Evolutionary conservation across 2,329 filamentous ascomycete genomes (phyloP), one percentile per base, ranked within the genome.

Genomic region (Alternaria burnsii): DNA sequence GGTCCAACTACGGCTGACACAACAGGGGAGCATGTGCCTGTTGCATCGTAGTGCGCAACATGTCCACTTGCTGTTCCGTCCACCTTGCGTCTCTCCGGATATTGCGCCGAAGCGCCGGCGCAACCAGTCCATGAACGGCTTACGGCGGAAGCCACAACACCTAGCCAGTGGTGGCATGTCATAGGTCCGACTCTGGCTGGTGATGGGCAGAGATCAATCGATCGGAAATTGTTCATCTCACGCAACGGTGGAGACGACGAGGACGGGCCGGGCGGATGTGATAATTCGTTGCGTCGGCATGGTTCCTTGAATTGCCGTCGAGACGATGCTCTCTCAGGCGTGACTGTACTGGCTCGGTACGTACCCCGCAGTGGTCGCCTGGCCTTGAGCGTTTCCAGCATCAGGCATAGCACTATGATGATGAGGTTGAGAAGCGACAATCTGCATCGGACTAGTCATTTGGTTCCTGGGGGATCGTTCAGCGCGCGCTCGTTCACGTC

Each of bases 381-480:
- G 71, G 22, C 53, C 52, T 52, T 62, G 62, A 20, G 41, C 46
- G 40, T 63, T 68, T 57, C 67, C 63, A 40, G 62, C 56, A 47
- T 67, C 59, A 38, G 61, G 52, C 43, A 65, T 61, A 57, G 64
- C 54, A 58, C 58, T 72, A 57, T 69, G 62, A 32, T 71, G 64
- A 51, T 70, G 63, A 55, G 69, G 69, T 65, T 72, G 73, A 57
- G 70, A 61, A 63, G 71, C 61, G 66, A 71, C 26, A 20, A 52
- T 32, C 32, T 61, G 52, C 56, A 65, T 64, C 62, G 70, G 66
- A 58, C 67, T 70, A 62, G 66, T 69, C 73, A 77, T 79, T 57
- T 24, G 53, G 78, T 78, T 75, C 77, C 78, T 80, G 78, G 76
- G 71, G 72, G 71, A 74, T 72, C 70, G 73, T 79, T 79, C 77